Conservation (phyloP, 257 asterid genomes). For the Plectranthus barbatus region DNA sequence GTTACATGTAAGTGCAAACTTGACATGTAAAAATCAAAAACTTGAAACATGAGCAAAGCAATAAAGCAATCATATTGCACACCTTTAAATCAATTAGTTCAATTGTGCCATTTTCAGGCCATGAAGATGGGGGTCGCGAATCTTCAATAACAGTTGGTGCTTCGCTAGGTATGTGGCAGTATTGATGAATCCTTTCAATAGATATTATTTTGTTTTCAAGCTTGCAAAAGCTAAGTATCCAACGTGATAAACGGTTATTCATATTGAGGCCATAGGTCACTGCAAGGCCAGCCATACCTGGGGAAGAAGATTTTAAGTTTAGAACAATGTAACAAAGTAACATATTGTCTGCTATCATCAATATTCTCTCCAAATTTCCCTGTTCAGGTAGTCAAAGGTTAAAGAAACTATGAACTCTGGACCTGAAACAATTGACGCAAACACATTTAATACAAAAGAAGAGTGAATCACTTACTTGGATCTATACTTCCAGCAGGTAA, state of each 20-base stretch:
- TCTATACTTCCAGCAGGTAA: conserved; percentile 86
- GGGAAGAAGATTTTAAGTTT: neutral
- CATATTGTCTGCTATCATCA: neutral
- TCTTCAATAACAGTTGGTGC: conserved; percentile 71
- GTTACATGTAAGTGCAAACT: neutral
- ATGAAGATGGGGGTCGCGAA: conserved; percentile 62
- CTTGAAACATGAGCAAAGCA: neutral
- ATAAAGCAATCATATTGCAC: conserved; percentile 3
- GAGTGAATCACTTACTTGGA: conserved; percentile 60
- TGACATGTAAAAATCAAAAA: neutral
- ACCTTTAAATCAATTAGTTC: conserved; percentile 88
- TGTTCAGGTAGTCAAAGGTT: neutral
- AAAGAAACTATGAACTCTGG: neutral
- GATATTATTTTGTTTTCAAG: conserved; percentile 96
- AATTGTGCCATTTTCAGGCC: conserved; percentile 86
- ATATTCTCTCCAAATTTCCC: neutral
- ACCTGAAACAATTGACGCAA: neutral
- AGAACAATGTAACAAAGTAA: neutral
- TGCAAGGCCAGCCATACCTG: conserved; percentile 95
- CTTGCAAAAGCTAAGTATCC: conserved; percentile 99
- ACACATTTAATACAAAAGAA: neutral
- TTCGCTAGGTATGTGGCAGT: conserved; percentile 82
- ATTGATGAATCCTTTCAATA: conserved; percentile 89
- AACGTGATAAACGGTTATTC: conserved; percentile 90
- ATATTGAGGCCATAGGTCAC: conserved; percentile 92